phyloP scores from a whole-genome alignment of 225 moss, liverwort and hornwort species.

The Marchantia paleacea region DNA sequence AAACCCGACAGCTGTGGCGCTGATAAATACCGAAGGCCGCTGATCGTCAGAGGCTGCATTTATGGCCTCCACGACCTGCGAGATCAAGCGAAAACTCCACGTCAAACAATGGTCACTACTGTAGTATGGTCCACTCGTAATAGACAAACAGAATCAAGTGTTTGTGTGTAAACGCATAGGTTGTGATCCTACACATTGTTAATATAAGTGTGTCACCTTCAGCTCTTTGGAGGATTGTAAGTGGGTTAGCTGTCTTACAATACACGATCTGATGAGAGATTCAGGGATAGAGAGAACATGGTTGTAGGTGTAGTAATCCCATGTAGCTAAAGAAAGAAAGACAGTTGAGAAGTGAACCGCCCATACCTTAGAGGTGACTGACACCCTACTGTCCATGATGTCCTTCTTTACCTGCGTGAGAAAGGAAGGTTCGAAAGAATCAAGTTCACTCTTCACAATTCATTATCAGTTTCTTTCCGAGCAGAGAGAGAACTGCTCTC shows the following conservation, averaged over 20 bases:
- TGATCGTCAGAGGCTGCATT: slow-evolving; percentile 67
- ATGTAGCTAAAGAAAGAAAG: too few relatives aligned
- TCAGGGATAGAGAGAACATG: too few relatives aligned
- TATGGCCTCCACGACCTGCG: slow-evolving; percentile 79
- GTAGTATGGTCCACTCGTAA: too few relatives aligned
- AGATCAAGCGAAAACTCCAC: neutral
- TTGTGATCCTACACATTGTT: too few relatives aligned
- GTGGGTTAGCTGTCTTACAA: too few relatives aligned
- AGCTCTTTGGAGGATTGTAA: too few relatives aligned
- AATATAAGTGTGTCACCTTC: too few relatives aligned
- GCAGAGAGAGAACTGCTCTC: neutral
- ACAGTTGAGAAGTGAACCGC: too few relatives aligned
- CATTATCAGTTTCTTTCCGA: neutral
- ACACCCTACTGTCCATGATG: slow-evolving; percentile 74
- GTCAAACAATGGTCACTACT: neutral
- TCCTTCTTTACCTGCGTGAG: slow-evolving; percentile 69
- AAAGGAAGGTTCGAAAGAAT: neutral
- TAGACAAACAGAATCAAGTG: too few relatives aligned
- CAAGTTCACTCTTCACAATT: neutral
- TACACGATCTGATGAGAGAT: too few relatives aligned
- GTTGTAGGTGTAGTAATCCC: too few relatives aligned
- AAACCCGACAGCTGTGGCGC: slow-evolving; percentile 79
- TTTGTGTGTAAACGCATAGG: too few relatives aligned
- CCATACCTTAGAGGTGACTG: slow-evolving; percentile 70
- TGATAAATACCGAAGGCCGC: slow-evolving; percentile 72